A percentile compares a stretch with the other conserved stretches of the same genome.
These are phyloP conservation scores for Flaveria trinervia DNA, from an alignment of 129 eudicot genomes.

Conservation along the genomic window DNA sequence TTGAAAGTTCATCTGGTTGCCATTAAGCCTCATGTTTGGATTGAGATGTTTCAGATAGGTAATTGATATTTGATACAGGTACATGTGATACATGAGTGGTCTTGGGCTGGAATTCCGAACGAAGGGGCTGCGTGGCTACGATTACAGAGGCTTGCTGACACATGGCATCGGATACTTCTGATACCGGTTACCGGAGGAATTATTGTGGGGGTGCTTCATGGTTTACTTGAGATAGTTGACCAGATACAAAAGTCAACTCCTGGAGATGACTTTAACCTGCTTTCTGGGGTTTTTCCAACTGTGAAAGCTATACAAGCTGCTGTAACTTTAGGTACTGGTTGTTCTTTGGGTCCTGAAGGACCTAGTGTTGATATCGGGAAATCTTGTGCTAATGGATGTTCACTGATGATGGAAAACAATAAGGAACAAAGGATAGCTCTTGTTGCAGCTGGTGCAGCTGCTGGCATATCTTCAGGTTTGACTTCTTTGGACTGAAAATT, in stretches of 20 bases:
- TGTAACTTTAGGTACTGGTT: conserved; percentile 88
- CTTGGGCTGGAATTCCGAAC: conserved; percentile 98
- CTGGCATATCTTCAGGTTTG: conserved; percentile 93
- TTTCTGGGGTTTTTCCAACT: conserved; percentile 68
- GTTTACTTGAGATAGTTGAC: conserved; percentile 79
- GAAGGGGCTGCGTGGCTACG: conserved; percentile 99
- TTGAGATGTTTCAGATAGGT: not conserved
- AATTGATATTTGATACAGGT: conserved; percentile 48
- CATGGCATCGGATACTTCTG: conserved; percentile 94
- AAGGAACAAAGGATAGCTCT: conserved; percentile 92
- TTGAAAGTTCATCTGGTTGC: not conserved
- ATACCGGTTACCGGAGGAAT: conserved; percentile 97
- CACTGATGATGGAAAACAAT: conserved; percentile 84
- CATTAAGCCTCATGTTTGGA: not conserved
- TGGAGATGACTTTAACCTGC: conserved; percentile 63
- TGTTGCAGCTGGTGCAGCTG: conserved; percentile 99
- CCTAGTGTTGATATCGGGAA: conserved; percentile 99
- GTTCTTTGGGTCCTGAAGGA: conserved; percentile 99
- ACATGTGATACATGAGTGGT: conserved; percentile 95
- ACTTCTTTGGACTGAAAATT: not conserved
- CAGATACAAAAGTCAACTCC: conserved; percentile 76
- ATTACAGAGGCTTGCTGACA: conserved; percentile 79
- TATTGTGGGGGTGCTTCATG: conserved; percentile 93
- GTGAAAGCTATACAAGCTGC: conserved; percentile 96
- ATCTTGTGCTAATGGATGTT: conserved; percentile 93